Evolutionary conservation across 169 alveolate genomes (phyloP).

Genomic region (Amoebophrya sp.): DNA sequence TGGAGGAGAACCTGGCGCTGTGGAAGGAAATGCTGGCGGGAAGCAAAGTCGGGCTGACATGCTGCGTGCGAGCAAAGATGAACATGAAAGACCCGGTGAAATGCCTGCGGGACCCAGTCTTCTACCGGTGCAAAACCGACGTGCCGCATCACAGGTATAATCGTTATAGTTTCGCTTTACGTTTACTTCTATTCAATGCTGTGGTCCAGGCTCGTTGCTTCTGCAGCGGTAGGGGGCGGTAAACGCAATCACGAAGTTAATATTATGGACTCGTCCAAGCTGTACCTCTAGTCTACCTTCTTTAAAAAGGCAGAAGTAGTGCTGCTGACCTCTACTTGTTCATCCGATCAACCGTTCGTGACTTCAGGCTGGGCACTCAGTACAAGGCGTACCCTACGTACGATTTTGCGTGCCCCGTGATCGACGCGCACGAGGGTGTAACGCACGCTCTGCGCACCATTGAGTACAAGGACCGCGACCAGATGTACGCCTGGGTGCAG

Average conservation of each 20-base stretch:
- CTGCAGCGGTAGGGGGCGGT: too few relatives aligned
- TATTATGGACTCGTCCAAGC: too few relatives aligned
- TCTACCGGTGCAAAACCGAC: slow-evolving; percentile 77
- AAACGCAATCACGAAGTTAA: too few relatives aligned
- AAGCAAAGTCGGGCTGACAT: slow-evolving; percentile 63
- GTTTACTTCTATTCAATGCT: too few relatives aligned
- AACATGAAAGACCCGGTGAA: slow-evolving; percentile 82
- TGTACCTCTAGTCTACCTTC: too few relatives aligned
- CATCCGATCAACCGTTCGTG: too few relatives aligned
- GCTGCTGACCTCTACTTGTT: too few relatives aligned
- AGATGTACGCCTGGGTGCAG: slow-evolving; percentile 80
- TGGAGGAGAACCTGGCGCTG: slow-evolving; percentile 75
- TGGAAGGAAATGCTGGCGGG: slow-evolving; percentile 78
- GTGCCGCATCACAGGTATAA: slow-evolving; percentile 77
- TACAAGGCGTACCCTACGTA: slow-evolving; percentile 95
- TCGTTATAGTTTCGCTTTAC: too few relatives aligned
- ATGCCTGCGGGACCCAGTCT: slow-evolving; percentile 96
- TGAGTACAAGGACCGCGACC: slow-evolving; percentile 93
- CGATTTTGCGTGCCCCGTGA: slow-evolving; percentile 98
- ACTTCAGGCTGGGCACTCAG: slow-evolving; percentile 69
- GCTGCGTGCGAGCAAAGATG: slow-evolving; percentile 93
- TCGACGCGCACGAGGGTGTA: slow-evolving; percentile 90
- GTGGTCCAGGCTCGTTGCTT: too few relatives aligned
- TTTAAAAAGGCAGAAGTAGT: too few relatives aligned
- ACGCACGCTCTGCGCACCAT: slow-evolving; percentile 94